Base-by-base conservation (phyloP, 2,329 filamentous ascomycete species). In the Zasmidium angulare region DNA sequence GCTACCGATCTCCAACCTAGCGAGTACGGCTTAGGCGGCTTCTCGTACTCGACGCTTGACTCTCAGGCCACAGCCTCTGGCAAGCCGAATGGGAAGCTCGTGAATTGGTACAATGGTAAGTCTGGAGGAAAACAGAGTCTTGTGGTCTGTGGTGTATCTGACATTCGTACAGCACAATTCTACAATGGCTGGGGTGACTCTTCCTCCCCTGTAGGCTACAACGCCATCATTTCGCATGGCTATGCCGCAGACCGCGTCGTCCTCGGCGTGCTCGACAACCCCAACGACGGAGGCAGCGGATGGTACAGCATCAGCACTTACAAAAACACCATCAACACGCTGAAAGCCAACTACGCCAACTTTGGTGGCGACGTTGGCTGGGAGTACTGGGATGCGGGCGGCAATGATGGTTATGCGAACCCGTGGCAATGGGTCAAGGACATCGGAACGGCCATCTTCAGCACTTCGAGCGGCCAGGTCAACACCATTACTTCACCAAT, bases 361-460 rank as follows among this genome's bases (percentile, higher is more conserved):
- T 68, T 70, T n/a, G 67, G 68, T 10, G 64, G 67, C 22, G 66
- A 63, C 2, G 64, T 66, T 2, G 67, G 69, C 7, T 71, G 69
- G 69, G 69, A 72, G 58, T 72, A 70, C 50, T 71, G 65, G 65
- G 68, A 68, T 49, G 64, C 67, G 19, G 66, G 67, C 4, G 58
- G 48, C 9, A 53, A 49, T 2, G 64, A 67, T 24, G 49, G 47
- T 19, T 51, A 55, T 21, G 31, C 52, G 4, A 52, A 65, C 21
- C 66, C 66, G 11, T 66, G 59, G 63, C 53, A 63, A 52, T 68
- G 66, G 67, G 57, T 64, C 2, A 46, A 58, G 48, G 57, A 54
- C 11, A 62, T 68, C 7, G 62, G 56, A n/a, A 59, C 56, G 14
- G 61, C 61, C 1, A 55, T 66, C n/a, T 64, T 62, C 21, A 52